Evolutionary conservation across 176 grass and related monocot genomes (phyloP), one percentile per base, ranked within the genome.

Genomic region (Musa troglodytarum): DNA sequence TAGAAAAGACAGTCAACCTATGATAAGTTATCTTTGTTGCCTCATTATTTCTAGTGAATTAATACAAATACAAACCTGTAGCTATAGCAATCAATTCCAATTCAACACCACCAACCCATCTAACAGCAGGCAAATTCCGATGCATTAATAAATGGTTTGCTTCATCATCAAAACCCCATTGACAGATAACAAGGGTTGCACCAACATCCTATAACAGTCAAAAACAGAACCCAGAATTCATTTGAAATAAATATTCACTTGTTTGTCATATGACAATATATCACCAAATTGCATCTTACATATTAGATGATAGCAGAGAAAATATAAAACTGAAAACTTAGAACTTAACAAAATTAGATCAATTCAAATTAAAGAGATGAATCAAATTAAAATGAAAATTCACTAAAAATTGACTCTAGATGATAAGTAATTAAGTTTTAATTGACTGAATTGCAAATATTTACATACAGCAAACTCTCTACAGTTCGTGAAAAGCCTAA

Each of bases 91-190:
- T 94, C 77, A 99, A 87, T 78, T 99, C 95, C 81, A 99, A 72
- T 88, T 99, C 95, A 83, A 99, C 95, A 68, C 90, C 95, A 86
- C 90, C 90, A 89, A 99, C 95, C 95, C 90, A 99, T 89, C 95
- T 91, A 76, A 99, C 88, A 84, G 95, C 95, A 51, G 95, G 95
- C 56, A 99, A 71, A 81, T 99, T 91, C 81, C 90, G 87, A 49
- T 92, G 82, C 90, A 99, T 86, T 63, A 94, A 75, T n/a, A 99
- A 57, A 87, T 99, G 95, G 67, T 99, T 99, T 75, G 95, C 95
- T 91, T 99, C 90, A 83, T 99, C 95, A 83, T 99, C 95, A 64
- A 99, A 99, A 70, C 95, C 95, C 95, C 95, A 99, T 28, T 99
- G 95, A 68, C 95, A 99, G 63, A 99, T 99, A 77, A 99, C 95